A percentile compares a stretch with the other conserved stretches of the same genome.
Evolutionary conservation across 225 moss, liverwort and hornwort genomes (phyloP).

Genomic region (Straminergon stramineum): DNA sequence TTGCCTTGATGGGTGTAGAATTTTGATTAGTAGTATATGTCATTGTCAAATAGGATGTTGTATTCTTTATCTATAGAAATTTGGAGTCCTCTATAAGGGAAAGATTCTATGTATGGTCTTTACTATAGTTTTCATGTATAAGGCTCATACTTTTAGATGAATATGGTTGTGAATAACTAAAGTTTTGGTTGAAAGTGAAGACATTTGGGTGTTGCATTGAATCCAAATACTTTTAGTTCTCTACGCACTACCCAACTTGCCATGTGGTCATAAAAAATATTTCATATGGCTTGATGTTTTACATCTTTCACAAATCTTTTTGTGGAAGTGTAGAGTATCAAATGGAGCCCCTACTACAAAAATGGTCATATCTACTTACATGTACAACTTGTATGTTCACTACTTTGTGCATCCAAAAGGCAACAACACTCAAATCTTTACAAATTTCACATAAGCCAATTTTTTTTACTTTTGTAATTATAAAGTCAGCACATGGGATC

Average conservation of each 20-base stretch:
- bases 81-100: neutral
- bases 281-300: neutral
- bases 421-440: neutral
- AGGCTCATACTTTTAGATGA: neutral
- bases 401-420: neutral
- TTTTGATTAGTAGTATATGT: neutral
- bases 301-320: neutral
- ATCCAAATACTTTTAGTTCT: neutral
- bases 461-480: accelerated
- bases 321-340: neutral
- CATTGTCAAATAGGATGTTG: neutral
- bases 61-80: neutral
- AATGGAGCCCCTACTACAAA: neutral
- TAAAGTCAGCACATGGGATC: accelerated
- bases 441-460: neutral
- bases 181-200: no score
- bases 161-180: no score
- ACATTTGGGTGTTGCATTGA: neutral
- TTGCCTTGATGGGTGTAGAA: neutral
- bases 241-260: neutral
- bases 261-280: neutral
- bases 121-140: neutral
- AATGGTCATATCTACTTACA: neutral
- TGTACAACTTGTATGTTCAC: neutral
- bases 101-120: neutral